Base-by-base conservation (phyloP, 176 grass and related monocot genomes). In the Paspalum notatum region DNA sequence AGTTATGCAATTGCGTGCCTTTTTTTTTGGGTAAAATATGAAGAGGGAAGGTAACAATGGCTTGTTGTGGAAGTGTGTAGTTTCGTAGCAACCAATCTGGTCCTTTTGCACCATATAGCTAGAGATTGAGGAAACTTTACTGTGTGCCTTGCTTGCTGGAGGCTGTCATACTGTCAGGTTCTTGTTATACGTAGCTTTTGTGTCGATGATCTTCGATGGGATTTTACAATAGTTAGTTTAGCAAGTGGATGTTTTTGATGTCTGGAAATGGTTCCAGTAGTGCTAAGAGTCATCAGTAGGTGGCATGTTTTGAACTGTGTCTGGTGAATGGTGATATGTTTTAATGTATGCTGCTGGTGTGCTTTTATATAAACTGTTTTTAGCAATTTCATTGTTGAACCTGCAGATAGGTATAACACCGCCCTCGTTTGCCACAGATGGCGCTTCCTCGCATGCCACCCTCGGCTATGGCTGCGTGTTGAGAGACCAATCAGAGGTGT, bases 361-460 rank as follows among this genome's bases (percentile, higher is more conserved):
- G 53, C n/a, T 84, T 77, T 76, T 60, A 82, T n/a, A 80, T 78
- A 72, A 88, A 62, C 73, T 51, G 63, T 81, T 89, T 94, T 98
- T 89, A 95, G 88, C 90, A 98, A 79, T 87, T 75, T 88, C 66
- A 43, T 53, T 95, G 74, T 88, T 99, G 64, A 82, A 78, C 71
- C 78, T 91, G 92, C 96, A 99, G 96, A 99, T 93, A 90, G 96
- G 84, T 99, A 99, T 95, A 95, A 93, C 84, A 91, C 93, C 62
- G 92, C 92, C 81, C 96, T 99, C 84, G 96, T 99, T 95, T 95
- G 96, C 92, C 88, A 99, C 81, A 95, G 96, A 92, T 99, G 96
- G 96, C 46, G 57, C 32, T 91, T 88, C 87, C 84, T 99, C 73
- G 90, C 90, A 57, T 99, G 96, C 47, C 96, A 99, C 77, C 96